phyloP scores from a whole-genome alignment of 306 rosid genomes.

The Quercus aquifolioides region DNA sequence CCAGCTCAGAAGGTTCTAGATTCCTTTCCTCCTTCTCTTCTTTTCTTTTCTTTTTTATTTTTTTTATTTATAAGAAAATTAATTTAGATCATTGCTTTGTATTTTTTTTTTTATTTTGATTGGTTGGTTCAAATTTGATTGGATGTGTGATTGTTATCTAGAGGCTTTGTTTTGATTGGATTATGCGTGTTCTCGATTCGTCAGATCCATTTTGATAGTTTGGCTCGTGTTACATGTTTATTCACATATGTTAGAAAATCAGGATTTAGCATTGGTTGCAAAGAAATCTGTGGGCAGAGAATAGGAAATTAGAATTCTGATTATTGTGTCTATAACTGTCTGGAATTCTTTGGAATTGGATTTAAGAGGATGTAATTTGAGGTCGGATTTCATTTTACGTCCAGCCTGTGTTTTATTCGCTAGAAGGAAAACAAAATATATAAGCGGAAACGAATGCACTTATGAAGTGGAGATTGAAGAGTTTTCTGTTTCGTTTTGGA shows the following conservation, averaged over 20 bases:
- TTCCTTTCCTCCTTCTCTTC: not conserved
- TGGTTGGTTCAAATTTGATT: conserved; percentile 32
- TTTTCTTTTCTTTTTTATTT: not conserved
- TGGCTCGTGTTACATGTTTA: not conserved
- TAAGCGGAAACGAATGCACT: not conserved
- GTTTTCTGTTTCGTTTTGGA: not conserved
- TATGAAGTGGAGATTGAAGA: not conserved
- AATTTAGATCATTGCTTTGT: conserved; percentile 33
- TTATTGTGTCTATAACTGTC: not conserved
- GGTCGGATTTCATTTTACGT: not conserved
- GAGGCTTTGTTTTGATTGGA: conserved; percentile 16
- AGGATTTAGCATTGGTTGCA: not conserved
- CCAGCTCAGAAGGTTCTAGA: conserved; percentile 88
- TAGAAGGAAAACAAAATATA: not conserved
- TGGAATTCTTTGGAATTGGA: not conserved
- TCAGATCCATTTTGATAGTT: conserved; percentile 19
- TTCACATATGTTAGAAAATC: not conserved
- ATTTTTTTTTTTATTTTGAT: conserved; percentile 1
- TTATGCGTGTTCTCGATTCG: conserved; percentile 18
- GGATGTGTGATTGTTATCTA: conserved; percentile 41
- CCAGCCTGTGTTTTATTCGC: not conserved
- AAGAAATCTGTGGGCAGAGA: conserved; percentile 6
- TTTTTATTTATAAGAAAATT: conserved; percentile 11
- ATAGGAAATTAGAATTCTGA: not conserved
- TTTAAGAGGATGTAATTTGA: not conserved